A percentile compares a stretch with the other conserved stretches of the same genome.
Conservation (phyloP, 202 grass and related monocot species). For the Musa balbisiana region DNA sequence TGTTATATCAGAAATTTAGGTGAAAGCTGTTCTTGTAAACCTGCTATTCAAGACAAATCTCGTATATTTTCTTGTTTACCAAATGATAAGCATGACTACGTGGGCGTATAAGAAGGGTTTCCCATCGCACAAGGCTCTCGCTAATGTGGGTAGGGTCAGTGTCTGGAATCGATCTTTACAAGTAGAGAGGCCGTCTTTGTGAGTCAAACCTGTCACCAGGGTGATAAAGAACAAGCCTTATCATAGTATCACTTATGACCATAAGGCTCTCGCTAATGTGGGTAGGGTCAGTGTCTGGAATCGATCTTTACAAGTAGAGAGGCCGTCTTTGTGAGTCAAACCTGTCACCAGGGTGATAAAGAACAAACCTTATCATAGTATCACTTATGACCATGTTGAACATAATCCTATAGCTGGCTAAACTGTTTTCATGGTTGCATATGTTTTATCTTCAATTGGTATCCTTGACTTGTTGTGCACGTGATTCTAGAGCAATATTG, state of each 20-base stretch:
- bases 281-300: no score
- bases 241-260: no score
- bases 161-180: no score
- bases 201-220: no score
- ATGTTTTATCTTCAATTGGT: conserved; percentile 2
- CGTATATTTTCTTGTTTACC: background rate
- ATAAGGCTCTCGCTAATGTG: background rate
- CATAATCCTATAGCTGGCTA: background rate
- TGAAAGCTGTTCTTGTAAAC: background rate
- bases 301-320: no score
- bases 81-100: background rate
- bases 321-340: no score
- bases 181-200: no score
- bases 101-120: background rate
- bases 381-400: background rate
- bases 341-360: no score
- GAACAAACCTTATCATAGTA: no score
- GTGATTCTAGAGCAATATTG: conserved; percentile 79
- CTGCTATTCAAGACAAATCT: background rate
- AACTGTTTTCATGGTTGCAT: background rate
- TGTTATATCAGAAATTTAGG: background rate
- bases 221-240: no score
- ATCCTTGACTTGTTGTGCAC: conserved; percentile 59
- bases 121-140: no score
- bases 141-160: no score